Evolutionary conservation across 2,329 filamentous ascomycete genomes (phyloP).

Genomic region (Penicillium sp.): DNA sequence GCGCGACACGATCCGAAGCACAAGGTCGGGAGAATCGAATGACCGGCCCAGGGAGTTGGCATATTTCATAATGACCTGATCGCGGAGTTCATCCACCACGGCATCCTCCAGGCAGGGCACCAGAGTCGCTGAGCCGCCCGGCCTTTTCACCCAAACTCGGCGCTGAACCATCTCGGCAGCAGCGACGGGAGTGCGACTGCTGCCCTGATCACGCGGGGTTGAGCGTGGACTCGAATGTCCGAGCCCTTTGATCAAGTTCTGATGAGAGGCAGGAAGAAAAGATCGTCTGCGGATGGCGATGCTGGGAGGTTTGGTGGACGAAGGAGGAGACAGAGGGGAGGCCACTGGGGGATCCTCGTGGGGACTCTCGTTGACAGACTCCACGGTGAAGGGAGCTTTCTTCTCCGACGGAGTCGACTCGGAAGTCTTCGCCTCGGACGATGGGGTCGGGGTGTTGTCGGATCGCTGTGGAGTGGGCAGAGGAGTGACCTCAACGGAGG

Average conservation of each 20-base stretch:
- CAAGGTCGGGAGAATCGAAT: constrained; percentile 87
- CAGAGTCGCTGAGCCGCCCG: constrained; percentile 76
- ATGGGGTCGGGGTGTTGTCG: constrained; percentile 17
- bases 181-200: constrained; percentile 14
- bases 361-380: constrained; percentile 24
- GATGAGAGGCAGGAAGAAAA: constrained; percentile 35
- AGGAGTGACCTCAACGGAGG: constrained; percentile 15
- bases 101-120: constrained; percentile 82
- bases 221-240: constrained; percentile 24
- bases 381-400: constrained; percentile 22
- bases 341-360: constrained; percentile 9
- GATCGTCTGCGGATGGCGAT: constrained; percentile 35
- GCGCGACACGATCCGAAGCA: constrained; percentile 68
- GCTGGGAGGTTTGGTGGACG: constrained; percentile 27
- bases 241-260: constrained; percentile 33
- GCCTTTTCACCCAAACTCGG: constrained; percentile 93
- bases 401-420: constrained; percentile 15
- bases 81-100: constrained; percentile 88
- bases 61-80: constrained; percentile 89
- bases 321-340: constrained; percentile 13
- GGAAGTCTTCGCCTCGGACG: constrained; percentile 11
- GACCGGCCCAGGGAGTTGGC: constrained; percentile 81
- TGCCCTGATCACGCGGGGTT: constrained; percentile 19
- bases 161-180: constrained; percentile 41
- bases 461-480: constrained; percentile 18